Base-by-base conservation (phyloP, 306 rosid genomes). In the Ceratonia siliqua region DNA sequence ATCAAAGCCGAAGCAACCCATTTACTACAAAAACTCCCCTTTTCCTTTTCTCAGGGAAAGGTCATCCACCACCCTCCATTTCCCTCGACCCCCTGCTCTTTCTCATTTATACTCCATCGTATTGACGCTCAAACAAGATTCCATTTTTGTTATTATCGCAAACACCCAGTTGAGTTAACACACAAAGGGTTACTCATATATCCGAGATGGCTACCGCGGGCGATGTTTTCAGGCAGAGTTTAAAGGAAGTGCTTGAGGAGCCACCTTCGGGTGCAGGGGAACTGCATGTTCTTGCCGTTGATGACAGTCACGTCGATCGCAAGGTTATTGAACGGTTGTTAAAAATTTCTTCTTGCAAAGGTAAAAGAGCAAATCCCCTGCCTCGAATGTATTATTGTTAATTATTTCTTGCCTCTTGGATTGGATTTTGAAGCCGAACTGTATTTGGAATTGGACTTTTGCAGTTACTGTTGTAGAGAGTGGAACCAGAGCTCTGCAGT, bases 391-490 rank as follows among this genome's bases (percentile, higher is more conserved):
- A 13, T 18, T 75, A 36, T 9, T 9, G 46, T 41, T 12, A 22
- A 6, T 54, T 36, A 36, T 5, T 22, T 24, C 9, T 22, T 4
- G 9, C 20, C 8, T n/a, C 39, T 70, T 46, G 49, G 56, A 41
- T 64, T 70, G 25, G 33, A 25, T 43, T 75, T 28, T 85, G 70
- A 84, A 42, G 49, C 18, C 58, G 41, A 62, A 4, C 4, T 2
- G 32, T 57, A 12, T 36, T 24, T 78, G 76, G 75, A 24, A 55
- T 46, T 28, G 63, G 27, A 20, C 2, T 62, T 73, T 78, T 77
- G 66, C 87, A 94, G 99, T 94, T 64, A 94, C 99, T 10, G 89
- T 92, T 6, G 99, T 94, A 7, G 99, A 94, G 3, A 94, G 99
- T 73, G 99, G 95, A 62, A 88, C 89, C 2, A 80, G 97, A 76